Conservation (phyloP, 345 rosid species). For the Pelargonium nanum region DNA sequence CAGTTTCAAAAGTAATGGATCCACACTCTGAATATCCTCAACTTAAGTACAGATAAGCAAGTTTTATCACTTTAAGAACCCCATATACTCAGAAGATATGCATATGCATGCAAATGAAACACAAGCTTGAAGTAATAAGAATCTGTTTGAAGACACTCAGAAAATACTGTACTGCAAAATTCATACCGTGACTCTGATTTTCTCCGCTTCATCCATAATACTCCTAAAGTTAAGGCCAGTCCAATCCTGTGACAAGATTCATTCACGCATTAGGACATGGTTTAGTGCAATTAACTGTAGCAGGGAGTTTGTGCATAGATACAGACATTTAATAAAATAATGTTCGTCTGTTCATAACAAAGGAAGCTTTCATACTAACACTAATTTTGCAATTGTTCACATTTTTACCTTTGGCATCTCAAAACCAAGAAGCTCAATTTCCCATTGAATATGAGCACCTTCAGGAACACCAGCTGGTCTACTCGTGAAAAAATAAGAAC, state of each 20-base stretch:
- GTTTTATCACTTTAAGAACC: slow-evolving; percentile 1
- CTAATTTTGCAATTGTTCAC: not conserved
- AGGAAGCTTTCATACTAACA: not conserved
- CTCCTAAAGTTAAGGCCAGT: slow-evolving; percentile 80
- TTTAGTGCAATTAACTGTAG: not conserved
- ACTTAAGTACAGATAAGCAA: not conserved
- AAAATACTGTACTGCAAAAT: not conserved
- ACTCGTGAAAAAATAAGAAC: slow-evolving; percentile 11
- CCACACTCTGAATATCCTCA: too few relatives aligned
- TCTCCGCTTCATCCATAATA: slow-evolving; percentile 90
- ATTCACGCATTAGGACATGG: not conserved
- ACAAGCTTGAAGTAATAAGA: too few relatives aligned
- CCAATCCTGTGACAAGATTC: slow-evolving; percentile 67
- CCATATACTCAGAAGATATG: not conserved
- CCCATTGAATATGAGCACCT: slow-evolving; percentile 90
- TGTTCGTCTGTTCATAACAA: too few relatives aligned
- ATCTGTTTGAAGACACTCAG: not conserved
- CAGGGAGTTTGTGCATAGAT: not conserved
- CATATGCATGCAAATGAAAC: not conserved
- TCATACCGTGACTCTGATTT: slow-evolving; percentile 73
- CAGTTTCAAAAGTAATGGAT: not conserved
- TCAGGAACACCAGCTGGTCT: slow-evolving; percentile 82
- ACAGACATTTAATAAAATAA: too few relatives aligned
- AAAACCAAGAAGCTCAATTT: slow-evolving; percentile 91
- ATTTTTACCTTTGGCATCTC: slow-evolving; percentile 73